Conservation (phyloP, 257 asterid genomes). For the Euphrasia confusa region DNA sequence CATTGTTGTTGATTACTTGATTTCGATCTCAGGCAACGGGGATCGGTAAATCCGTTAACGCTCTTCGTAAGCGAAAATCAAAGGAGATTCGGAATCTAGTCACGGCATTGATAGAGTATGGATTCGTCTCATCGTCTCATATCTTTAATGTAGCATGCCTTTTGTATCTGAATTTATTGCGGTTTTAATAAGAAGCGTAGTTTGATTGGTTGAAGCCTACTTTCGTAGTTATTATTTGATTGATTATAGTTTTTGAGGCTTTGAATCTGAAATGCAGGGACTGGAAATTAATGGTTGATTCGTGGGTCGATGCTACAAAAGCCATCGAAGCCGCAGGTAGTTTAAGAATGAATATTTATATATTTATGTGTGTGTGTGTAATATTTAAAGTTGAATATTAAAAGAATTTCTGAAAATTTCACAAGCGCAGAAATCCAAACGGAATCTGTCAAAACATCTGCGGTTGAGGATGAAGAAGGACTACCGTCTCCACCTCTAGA, state of each 20-base stretch:
- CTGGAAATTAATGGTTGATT: slow-evolving; percentile 79
- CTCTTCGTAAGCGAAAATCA: slow-evolving; percentile 45
- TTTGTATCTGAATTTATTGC: not conserved
- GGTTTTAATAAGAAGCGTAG: too few relatives aligned
- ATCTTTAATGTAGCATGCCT: slow-evolving; percentile 14
- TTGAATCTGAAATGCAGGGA: slow-evolving; percentile 46
- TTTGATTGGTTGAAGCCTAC: not conserved
- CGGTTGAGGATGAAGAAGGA: slow-evolving; percentile 71
- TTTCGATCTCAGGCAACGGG: slow-evolving; percentile 46
- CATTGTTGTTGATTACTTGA: not conserved
- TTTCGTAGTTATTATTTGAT: not conserved
- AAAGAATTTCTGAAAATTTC: slow-evolving; percentile 9
- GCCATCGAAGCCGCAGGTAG: slow-evolving; percentile 45
- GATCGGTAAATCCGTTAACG: slow-evolving; percentile 54
- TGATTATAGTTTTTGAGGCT: slow-evolving; percentile 15
- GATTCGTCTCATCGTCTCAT: slow-evolving; percentile 3
- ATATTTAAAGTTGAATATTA: slow-evolving; percentile 10
- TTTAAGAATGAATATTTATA: not conserved
- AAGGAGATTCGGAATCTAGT: slow-evolving; percentile 42
- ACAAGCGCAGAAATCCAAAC: slow-evolving; percentile 47
- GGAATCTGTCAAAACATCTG: slow-evolving; percentile 62
- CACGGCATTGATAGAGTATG: slow-evolving; percentile 43
- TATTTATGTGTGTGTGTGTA: not conserved
- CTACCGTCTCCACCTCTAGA: slow-evolving; percentile 82
- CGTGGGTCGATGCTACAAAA: slow-evolving; percentile 50